These are phyloP conservation scores for Boletus fagicola DNA, from an alignment of 768 basidiomycete species.

Conservation along the genomic window DNA sequence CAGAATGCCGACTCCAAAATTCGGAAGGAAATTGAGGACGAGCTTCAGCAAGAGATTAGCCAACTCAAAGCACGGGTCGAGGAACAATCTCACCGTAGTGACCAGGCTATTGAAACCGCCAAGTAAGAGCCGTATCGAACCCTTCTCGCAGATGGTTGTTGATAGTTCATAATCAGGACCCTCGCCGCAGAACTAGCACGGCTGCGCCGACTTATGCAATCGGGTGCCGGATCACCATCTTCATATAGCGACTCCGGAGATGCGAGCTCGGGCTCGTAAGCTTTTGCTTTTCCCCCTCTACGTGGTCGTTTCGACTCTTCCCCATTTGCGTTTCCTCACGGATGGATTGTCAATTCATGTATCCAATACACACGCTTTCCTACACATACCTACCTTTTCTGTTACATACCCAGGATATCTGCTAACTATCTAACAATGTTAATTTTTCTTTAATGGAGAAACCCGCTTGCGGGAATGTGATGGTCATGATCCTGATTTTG, in stretches of 20 bases:
- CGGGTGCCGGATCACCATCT: constrained; percentile 39
- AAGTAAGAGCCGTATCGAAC: constrained; percentile 41
- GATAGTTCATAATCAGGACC: constrained; percentile 36
- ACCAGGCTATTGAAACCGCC: constrained; percentile 59
- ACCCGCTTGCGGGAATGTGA: not conserved
- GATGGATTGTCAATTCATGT: constrained; percentile 33
- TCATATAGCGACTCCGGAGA: constrained; percentile 12
- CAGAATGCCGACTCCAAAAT: constrained; percentile 48
- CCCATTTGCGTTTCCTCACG: constrained; percentile 12
- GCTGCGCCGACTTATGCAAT: constrained; percentile 71
- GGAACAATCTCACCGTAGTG: constrained; percentile 52
- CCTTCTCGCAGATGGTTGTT: not conserved
- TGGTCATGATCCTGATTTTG: not conserved
- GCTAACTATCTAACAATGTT: constrained; percentile 13
- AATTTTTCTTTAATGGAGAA: constrained; percentile 2
- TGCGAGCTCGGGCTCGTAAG: constrained; percentile 15
- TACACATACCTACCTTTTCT: constrained; percentile 25
- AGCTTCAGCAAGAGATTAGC: constrained; percentile 57
- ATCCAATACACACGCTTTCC: constrained; percentile 31
- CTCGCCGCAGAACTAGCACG: constrained; percentile 64
- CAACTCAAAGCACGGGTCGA: constrained; percentile 53
- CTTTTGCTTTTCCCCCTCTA: not conserved
- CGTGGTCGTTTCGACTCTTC: constrained; percentile 4
- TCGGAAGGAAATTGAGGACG: constrained; percentile 57
- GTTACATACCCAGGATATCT: constrained; percentile 30